A percentile compares a stretch with the other conserved stretches of the same genome.
Evolutionary conservation across 495 filamentous ascomycete genomes (phyloP).

Genomic region (Lophium mytilinum): DNA sequence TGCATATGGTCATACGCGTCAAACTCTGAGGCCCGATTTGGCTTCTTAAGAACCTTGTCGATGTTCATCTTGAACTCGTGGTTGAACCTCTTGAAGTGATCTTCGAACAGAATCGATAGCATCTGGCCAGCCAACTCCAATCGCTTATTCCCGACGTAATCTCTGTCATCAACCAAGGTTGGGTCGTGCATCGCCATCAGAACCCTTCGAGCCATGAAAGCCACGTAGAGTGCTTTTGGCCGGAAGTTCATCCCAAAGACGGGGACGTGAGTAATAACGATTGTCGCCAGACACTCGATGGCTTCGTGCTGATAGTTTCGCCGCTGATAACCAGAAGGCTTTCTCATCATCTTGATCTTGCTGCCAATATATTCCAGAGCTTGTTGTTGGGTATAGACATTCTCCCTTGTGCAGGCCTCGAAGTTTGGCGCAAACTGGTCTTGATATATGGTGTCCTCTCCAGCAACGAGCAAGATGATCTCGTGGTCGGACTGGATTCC

Average conservation of each 20-base stretch:
- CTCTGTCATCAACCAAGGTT: constrained; percentile 84
- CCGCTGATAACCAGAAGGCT: constrained; percentile 45
- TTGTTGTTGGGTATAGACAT: constrained; percentile 84
- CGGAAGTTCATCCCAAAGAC: constrained; percentile 84
- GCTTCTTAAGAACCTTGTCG: constrained; percentile 87
- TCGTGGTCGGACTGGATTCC: constrained; percentile 90
- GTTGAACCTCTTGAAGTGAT: constrained; percentile 92
- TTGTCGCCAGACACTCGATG: constrained; percentile 79
- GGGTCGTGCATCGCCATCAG: constrained; percentile 87
- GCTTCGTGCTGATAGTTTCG: constrained; percentile 79
- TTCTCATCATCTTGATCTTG: constrained; percentile 74
- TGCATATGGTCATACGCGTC: constrained; percentile 73
- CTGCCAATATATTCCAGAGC: constrained; percentile 84
- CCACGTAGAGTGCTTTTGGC: constrained; percentile 90
- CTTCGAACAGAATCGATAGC: constrained; percentile 90
- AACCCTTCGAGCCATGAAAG: constrained; percentile 90
- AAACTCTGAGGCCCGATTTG: constrained; percentile 73
- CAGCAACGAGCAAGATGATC: constrained; percentile 79
- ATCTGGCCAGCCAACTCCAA: constrained; percentile 92
- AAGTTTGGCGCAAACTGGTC: constrained; percentile 93
- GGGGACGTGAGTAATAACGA: constrained; percentile 89
- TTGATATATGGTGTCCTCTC: constrained; percentile 76
- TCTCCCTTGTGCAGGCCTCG: constrained; percentile 74
- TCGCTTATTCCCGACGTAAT: constrained; percentile 97
- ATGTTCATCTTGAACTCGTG: constrained; percentile 79